Conservation (phyloP, 352 stramenopile genomes). For the Thalassiosira allenii region DNA sequence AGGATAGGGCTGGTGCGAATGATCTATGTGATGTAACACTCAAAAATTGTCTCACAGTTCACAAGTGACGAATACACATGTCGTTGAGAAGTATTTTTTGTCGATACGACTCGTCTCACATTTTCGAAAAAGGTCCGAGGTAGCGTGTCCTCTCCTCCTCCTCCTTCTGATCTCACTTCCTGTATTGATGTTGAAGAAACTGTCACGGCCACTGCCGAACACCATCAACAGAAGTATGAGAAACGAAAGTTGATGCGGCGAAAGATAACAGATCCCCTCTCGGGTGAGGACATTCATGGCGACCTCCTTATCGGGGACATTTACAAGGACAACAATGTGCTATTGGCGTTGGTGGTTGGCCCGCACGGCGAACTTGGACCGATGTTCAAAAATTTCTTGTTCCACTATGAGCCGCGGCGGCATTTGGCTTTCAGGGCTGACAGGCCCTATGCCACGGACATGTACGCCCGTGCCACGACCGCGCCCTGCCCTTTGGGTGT, state of each 20-base stretch:
- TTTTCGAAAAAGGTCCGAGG: too few species aligned
- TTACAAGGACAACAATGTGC: neutral
- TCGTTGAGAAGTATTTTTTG: too few species aligned
- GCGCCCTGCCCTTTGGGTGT: conserved; percentile 1
- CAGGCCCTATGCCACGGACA: neutral
- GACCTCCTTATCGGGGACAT: neutral
- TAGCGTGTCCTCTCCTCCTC: too few species aligned
- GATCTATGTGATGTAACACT: too few species aligned
- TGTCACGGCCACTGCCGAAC: neutral
- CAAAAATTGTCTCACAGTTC: too few species aligned
- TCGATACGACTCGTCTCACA: too few species aligned
- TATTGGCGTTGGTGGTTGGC: neutral
- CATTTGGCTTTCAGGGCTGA: neutral
- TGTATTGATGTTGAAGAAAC: too few species aligned
- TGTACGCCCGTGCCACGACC: neutral
- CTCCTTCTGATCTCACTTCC: too few species aligned
- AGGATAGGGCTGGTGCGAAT: too few species aligned
- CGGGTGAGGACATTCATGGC: neutral
- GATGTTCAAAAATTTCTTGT: neutral
- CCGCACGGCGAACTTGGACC: neutral
- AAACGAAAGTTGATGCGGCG: neutral
- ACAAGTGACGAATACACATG: too few species aligned
- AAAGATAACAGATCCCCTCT: neutral
- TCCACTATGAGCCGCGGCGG: neutral
- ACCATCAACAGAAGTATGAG: neutral